Conservation (phyloP, 208 protist genomes). For the Leishmania aethiopica region DNA sequence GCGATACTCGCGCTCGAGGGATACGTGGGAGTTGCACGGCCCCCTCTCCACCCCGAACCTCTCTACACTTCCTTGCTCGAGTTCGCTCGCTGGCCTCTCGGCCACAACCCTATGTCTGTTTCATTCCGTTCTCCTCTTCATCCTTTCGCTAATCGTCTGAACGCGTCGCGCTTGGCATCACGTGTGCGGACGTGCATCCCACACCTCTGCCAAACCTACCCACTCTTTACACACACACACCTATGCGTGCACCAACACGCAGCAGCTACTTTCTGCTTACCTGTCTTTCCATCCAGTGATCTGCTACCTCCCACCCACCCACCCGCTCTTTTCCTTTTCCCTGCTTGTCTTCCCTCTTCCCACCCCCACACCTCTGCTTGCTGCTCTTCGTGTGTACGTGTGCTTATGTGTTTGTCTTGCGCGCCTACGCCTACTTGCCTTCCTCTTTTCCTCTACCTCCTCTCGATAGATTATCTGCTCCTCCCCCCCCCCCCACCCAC, state of each 20-base stretch:
- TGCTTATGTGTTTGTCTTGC: neutral
- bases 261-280: neutral
- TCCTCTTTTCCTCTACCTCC: neutral
- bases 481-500: too few species aligned
- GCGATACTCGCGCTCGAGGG: neutral
- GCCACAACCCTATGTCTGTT: neutral
- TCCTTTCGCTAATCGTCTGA: neutral
- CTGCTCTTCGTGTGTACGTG: neutral
- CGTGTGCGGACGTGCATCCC: neutral
- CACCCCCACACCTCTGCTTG: neutral
- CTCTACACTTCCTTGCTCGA: neutral
- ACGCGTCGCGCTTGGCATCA: neutral
- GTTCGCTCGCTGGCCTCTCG: neutral
- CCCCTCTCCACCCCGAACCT: neutral
- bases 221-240: neutral
- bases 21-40: neutral
- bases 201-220: neutral
- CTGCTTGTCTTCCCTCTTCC: neutral
- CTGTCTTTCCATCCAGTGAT: neutral
- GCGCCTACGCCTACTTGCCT: neutral
- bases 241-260: neutral
- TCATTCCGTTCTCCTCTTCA: neutral
- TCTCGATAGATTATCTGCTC: neutral
- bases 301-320: neutral
- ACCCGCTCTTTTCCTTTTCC: neutral